Conservation (phyloP, 2,329 filamentous ascomycete species). For the Bimuria novae-zelandiae region DNA sequence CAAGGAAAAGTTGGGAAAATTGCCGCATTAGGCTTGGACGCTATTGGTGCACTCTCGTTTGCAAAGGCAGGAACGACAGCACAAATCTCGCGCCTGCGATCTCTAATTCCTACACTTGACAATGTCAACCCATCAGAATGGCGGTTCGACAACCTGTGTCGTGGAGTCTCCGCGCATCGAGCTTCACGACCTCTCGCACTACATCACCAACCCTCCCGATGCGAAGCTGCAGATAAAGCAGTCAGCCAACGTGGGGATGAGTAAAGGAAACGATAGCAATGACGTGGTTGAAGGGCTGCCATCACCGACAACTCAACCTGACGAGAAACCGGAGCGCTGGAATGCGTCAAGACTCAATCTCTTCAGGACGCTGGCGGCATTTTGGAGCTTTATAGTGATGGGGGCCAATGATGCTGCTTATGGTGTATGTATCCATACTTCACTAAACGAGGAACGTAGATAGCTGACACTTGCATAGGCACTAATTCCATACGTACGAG, state of each 20-base stretch:
- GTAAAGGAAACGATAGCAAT: slow-evolving; percentile 24
- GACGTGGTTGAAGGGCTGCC: slow-evolving; percentile 49
- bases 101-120: neutral
- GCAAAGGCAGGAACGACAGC: neutral
- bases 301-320: slow-evolving; percentile 50
- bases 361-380: slow-evolving; percentile 62
- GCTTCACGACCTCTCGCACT: slow-evolving; percentile 35
- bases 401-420: slow-evolving; percentile 71
- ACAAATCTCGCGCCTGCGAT: neutral
- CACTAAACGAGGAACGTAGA: neutral
- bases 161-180: slow-evolving; percentile 34
- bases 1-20: neutral
- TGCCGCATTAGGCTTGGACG: no score
- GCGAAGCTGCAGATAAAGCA: slow-evolving; percentile 22
- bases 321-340: slow-evolving; percentile 61
- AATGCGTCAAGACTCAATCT: slow-evolving; percentile 65
- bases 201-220: slow-evolving; percentile 24
- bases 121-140: slow-evolving; percentile 35
- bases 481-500: slow-evolving; percentile 55
- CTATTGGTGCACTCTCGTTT: no score
- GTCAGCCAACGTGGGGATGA: slow-evolving; percentile 20
- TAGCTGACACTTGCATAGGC: slow-evolving; percentile 26
- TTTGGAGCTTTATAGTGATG: slow-evolving; percentile 67
- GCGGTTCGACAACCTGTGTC: slow-evolving; percentile 41
- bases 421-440: slow-evolving; percentile 54